Percentiles rank a stretch among this genome's conserved stretches.
Evolutionary conservation across 495 filamentous ascomycete genomes (phyloP).

Genomic region (Aspergillus carlsbadensis): DNA sequence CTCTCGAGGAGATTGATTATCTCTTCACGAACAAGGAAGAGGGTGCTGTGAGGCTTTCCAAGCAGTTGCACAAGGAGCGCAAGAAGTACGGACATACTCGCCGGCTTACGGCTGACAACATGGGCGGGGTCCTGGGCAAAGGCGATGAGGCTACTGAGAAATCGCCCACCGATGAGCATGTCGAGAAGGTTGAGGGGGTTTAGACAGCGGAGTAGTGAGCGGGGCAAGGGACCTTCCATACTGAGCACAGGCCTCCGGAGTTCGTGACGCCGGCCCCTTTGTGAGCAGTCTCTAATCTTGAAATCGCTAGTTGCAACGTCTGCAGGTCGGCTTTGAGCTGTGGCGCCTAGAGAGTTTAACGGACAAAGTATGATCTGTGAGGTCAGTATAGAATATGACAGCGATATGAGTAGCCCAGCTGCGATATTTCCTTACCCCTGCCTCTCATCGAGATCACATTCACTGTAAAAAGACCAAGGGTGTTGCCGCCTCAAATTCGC

Average conservation of each 20-base stretch:
- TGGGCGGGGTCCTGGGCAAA: background rate
- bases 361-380: background rate
- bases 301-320: background rate
- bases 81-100: constrained; percentile 9
- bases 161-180: constrained; percentile 8
- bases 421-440: too few species aligned
- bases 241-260: background rate
- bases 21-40: constrained; percentile 26
- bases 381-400: background rate
- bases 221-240: background rate
- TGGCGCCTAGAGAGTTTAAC: background rate
- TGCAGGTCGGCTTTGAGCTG: background rate
- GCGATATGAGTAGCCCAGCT: background rate
- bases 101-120: background rate
- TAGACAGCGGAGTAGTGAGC: background rate
- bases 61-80: constrained; percentile 17
- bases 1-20: constrained; percentile 37
- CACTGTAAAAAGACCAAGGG: too few species aligned
- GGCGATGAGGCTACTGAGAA: constrained; percentile 1
- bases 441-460: too few species aligned
- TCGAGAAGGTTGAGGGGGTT: constrained; percentile 5
- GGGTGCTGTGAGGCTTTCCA: constrained; percentile 17
- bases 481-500: background rate
- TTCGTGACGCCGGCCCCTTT: background rate
- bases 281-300: background rate